Conservation (phyloP, 2,329 filamentous ascomycete genomes). For the Sclerotinia spermophila region DNA sequence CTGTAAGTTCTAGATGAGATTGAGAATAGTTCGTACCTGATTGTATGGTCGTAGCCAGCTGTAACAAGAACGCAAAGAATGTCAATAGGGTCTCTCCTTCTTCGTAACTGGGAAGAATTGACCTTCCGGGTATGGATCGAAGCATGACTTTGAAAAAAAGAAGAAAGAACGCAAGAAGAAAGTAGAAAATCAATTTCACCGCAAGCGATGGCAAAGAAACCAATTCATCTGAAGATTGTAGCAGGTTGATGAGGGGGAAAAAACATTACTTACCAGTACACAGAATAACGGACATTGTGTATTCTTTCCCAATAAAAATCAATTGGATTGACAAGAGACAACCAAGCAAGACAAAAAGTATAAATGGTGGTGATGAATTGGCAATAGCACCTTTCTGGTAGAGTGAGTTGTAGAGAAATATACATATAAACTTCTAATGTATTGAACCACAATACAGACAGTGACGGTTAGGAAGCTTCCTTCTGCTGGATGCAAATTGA, state of each 20-base stretch:
- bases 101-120: background rate
- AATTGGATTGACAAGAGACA: background rate
- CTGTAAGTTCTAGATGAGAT: background rate
- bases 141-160: background rate
- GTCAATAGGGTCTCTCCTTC: conserved; percentile 26
- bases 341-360: background rate
- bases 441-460: background rate
- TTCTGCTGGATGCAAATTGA: background rate
- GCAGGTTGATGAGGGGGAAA: background rate
- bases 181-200: background rate
- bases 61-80: conserved; percentile 30
- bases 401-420: background rate
- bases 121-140: conserved; percentile 4
- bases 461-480: background rate
- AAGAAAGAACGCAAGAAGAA: background rate
- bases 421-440: background rate
- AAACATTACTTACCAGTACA: conserved; percentile 7
- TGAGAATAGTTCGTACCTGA: conserved; percentile 49
- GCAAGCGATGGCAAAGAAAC: background rate
- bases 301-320: background rate
- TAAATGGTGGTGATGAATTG: background rate
- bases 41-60: conserved; percentile 74
- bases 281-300: conserved; percentile 12
- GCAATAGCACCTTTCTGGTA: background rate
- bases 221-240: background rate